phyloP scores from a whole-genome alignment of 2,329 filamentous ascomycete species.

The Alternaria sp. region DNA sequence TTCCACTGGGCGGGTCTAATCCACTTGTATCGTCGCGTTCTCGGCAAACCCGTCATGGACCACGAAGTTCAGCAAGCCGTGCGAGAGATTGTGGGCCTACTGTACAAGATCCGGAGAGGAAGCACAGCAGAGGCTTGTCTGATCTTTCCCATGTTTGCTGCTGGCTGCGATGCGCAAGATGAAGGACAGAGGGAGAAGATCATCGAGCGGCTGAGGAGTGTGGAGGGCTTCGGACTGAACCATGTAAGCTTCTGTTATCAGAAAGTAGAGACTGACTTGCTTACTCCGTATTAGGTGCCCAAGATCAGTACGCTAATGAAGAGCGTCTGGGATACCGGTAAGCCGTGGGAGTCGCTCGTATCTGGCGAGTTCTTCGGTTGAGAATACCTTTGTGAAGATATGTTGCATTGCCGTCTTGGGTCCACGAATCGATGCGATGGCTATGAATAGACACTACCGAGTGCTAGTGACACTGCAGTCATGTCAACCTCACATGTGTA shows the following conservation, averaged over 20 bases:
- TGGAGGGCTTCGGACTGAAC: constrained; percentile 77
- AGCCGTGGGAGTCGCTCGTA: constrained; percentile 72
- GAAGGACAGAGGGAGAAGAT: constrained; percentile 64
- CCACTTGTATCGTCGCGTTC: constrained; percentile 75
- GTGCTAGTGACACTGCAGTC: neutral
- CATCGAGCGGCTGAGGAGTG: constrained; percentile 68
- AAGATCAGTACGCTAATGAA: constrained; percentile 71
- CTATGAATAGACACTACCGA: neutral
- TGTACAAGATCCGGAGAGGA: constrained; percentile 68
- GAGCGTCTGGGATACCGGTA: constrained; percentile 70
- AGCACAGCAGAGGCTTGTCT: constrained; percentile 76
- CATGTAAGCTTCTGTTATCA: constrained; percentile 61
- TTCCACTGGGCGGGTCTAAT: constrained; percentile 82
- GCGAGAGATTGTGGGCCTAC: constrained; percentile 65
- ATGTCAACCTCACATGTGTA: neutral
- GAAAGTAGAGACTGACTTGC: neutral
- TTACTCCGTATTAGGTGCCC: constrained; percentile 54
- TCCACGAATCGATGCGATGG: neutral
- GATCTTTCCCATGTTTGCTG: constrained; percentile 82
- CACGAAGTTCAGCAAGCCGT: constrained; percentile 69
- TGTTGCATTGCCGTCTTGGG: neutral
- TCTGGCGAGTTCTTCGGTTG: constrained; percentile 71
- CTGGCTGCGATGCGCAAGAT: constrained; percentile 74
- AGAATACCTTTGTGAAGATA: neutral
- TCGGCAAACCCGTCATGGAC: constrained; percentile 66